Evolutionary conservation across 179 eudicot species (phyloP).

Genomic region (Amaranthus tricolor): DNA sequence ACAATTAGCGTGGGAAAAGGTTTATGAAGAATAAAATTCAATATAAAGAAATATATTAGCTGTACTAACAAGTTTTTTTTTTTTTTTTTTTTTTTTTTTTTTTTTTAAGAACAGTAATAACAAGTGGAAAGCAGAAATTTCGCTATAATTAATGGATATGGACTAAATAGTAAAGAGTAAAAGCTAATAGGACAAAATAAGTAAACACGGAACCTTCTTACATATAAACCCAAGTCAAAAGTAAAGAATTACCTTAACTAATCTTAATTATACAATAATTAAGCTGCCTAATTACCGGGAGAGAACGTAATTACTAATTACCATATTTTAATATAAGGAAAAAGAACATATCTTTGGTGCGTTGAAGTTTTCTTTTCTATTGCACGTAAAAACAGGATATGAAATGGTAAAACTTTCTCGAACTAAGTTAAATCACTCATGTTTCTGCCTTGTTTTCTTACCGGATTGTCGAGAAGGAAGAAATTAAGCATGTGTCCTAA

Average conservation of each 20-base stretch:
- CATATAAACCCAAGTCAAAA: constrained; percentile 23
- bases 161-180: background rate
- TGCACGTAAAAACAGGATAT: constrained; percentile 16
- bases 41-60: no score
- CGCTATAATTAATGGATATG: constrained; percentile 3
- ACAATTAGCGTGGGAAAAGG: no score
- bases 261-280: background rate
- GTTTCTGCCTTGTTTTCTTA: background rate
- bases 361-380: constrained; percentile 13
- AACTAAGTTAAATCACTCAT: background rate
- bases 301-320: background rate
- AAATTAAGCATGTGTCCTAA: background rate
- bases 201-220: constrained; percentile 33
- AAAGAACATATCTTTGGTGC: background rate
- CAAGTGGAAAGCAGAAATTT: constrained; percentile 18
- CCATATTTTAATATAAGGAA: background rate
- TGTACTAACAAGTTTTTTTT: no score
- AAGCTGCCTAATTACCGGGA: constrained; percentile 20
- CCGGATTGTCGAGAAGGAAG: background rate
- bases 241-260: constrained; percentile 21
- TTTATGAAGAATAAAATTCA: no score
- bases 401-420: constrained; percentile 4
- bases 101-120: no score
- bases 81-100: no score
- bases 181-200: constrained; percentile 15